Percentiles rank a stretch among this genome's conserved stretches.
phyloP scores from a whole-genome alignment of 2,329 filamentous ascomycete species.

The Penicillium brasilianum region DNA sequence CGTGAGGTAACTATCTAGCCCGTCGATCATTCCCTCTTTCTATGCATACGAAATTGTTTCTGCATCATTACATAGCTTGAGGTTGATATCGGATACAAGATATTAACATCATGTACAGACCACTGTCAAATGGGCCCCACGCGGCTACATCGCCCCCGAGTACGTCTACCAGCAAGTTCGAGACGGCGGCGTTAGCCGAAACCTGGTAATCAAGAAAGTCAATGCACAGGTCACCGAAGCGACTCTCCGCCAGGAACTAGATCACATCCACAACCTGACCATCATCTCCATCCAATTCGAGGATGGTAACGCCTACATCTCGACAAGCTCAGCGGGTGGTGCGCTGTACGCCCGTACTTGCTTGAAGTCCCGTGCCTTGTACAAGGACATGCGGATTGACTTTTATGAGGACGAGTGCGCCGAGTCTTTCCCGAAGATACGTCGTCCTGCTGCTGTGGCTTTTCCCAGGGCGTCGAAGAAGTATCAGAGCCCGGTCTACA shows the following conservation, averaged over 20 bases:
- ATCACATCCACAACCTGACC: slow-evolving; percentile 80
- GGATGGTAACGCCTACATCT: slow-evolving; percentile 67
- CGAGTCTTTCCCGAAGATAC: slow-evolving; percentile 54
- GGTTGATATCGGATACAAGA: not conserved
- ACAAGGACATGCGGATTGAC: slow-evolving; percentile 72
- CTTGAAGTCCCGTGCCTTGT: slow-evolving; percentile 71
- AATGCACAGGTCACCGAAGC: slow-evolving; percentile 65
- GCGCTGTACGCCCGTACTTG: slow-evolving; percentile 77
- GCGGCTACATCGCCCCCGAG: not conserved
- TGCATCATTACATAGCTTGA: not conserved
- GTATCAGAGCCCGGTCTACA: slow-evolving; percentile 33
- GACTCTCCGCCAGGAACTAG: slow-evolving; percentile 71
- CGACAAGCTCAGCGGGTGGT: slow-evolving; percentile 76
- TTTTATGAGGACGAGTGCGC: slow-evolving; percentile 77
- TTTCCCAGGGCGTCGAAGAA: slow-evolving; percentile 21
- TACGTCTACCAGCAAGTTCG: not conserved
- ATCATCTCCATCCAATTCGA: slow-evolving; percentile 69
- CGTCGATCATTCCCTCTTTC: not conserved
- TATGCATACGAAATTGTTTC: not conserved
- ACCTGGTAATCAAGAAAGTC: slow-evolving; percentile 70
- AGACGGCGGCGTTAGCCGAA: slow-evolving; percentile 63
- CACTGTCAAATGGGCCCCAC: not conserved
- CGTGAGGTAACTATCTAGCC: not conserved
- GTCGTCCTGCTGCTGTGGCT: slow-evolving; percentile 10
- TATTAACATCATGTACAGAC: not conserved